phyloP scores from a whole-genome alignment of 2,329 filamentous ascomycete species.

The Colletotrichum cuscutae region DNA sequence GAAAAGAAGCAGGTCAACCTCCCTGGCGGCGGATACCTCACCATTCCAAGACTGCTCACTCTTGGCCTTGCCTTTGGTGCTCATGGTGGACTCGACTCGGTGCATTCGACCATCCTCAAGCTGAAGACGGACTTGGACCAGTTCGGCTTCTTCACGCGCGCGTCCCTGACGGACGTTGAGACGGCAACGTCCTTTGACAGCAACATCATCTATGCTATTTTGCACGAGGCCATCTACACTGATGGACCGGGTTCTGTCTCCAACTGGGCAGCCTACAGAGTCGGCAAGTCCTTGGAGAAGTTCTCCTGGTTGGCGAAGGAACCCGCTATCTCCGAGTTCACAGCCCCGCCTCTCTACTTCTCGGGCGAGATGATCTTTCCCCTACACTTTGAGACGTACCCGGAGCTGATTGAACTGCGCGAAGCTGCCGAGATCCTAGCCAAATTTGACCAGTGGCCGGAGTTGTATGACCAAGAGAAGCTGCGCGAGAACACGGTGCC shows the following conservation, averaged over 20 bases:
- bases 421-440: slow-evolving; percentile 79
- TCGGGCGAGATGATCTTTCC: slow-evolving; percentile 94
- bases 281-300: slow-evolving; percentile 60
- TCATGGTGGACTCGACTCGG: slow-evolving; percentile 78
- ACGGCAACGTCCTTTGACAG: slow-evolving; percentile 75
- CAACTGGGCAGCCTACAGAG: slow-evolving; percentile 78
- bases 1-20: slow-evolving; percentile 65
- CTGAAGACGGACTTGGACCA: slow-evolving; percentile 78
- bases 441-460: slow-evolving; percentile 74
- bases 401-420: slow-evolving; percentile 76
- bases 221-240: slow-evolving; percentile 92
- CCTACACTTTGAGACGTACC: slow-evolving; percentile 84
- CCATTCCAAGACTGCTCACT: slow-evolving; percentile 78
- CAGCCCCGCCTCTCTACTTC: slow-evolving; percentile 74
- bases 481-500: slow-evolving; percentile 83
- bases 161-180: slow-evolving; percentile 77
- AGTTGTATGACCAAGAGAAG: slow-evolving; percentile 79
- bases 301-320: slow-evolving; percentile 63
- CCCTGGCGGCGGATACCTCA: slow-evolving; percentile 78
- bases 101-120: slow-evolving; percentile 80
- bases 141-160: slow-evolving; percentile 79
- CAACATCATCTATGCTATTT: slow-evolving; percentile 82
- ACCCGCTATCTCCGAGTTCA: slow-evolving; percentile 39
- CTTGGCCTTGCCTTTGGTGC: slow-evolving; percentile 82
- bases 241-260: slow-evolving; percentile 71